A percentile compares a stretch with the other conserved stretches of the same genome.
These are phyloP conservation scores for Phytophthora cryptogea DNA, from an alignment of 352 stramenopile species.

Conservation along the genomic window DNA sequence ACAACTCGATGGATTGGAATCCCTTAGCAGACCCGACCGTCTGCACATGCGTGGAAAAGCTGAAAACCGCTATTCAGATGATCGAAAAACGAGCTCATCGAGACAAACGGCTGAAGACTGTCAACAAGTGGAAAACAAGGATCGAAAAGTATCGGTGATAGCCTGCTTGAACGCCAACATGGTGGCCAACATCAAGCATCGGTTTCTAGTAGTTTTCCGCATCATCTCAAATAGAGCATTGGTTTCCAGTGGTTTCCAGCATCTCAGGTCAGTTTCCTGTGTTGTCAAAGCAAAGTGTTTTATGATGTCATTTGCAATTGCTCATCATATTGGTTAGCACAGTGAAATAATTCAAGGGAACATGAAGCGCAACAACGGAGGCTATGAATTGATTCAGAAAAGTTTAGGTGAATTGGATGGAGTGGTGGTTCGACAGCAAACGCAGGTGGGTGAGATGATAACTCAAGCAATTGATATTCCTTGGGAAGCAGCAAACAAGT, in stretches of 20 bases:
- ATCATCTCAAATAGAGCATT: slow-evolving; percentile 21
- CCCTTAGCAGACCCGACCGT: slow-evolving; percentile 7
- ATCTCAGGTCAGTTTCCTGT: not conserved
- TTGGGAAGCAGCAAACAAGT: slow-evolving; percentile 68
- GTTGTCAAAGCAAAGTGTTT: not conserved
- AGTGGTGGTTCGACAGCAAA: slow-evolving; percentile 59
- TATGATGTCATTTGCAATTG: not conserved
- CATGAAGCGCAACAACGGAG: slow-evolving; percentile 13
- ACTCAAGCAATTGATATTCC: slow-evolving; percentile 53
- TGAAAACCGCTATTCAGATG: slow-evolving; percentile 22
- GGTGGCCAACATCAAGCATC: no score
- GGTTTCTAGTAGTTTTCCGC: not conserved
- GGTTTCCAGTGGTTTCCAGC: not conserved
- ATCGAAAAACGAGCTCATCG: slow-evolving; percentile 22
- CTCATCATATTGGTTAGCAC: not conserved
- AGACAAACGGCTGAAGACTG: slow-evolving; percentile 24
- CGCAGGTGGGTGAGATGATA: slow-evolving; percentile 49
- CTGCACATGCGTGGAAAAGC: slow-evolving; percentile 19
- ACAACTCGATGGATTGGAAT: slow-evolving; percentile 24
- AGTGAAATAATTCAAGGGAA: not conserved
- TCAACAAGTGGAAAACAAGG: slow-evolving; percentile 17
- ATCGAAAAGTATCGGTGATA: slow-evolving; percentile 2
- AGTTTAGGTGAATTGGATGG: slow-evolving; percentile 41
- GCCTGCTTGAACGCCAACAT: not conserved
- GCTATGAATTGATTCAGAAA: slow-evolving; percentile 27